Base-by-base conservation (phyloP, 116 monocot species). In the Posidonia oceanica region DNA sequence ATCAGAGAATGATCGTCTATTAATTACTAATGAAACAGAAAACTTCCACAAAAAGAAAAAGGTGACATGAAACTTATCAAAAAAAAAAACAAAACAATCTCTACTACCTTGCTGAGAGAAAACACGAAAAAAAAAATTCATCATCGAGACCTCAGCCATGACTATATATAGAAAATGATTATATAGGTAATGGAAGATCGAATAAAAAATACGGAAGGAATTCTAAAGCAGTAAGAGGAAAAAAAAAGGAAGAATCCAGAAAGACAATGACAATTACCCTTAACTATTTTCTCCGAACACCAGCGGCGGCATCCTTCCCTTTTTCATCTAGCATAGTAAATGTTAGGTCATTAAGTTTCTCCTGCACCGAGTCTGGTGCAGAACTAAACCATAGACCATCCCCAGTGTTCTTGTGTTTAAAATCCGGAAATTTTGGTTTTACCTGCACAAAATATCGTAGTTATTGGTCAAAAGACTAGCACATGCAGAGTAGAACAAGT, bases 341-440 rank as follows among this genome's bases (percentile, higher is more conserved):
- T 60, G 66, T 58, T 66, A 93, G 76, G n/a, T 64, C 65, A 67
- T 79, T 68, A 71, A 96, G 66, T 69, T 77, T 81, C 52, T 23
- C 8, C 11, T 80, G 38, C 17, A 88, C 71, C 83, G 66, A 81
- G 15, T 62, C 53, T 41, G 96, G 89, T 57, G 83, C 86, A 38
- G n/a, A 54, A 61, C 85, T 16, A 38, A 96, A 74, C 96, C 96
- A 91, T 67, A 91, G 62, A 68, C 61, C 77, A 36, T 72, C 54
- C 38, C 23, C 36, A 59, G 72, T 77, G 14, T 54, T 75, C 39
- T 79, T 96, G 51, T 88, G 75, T n/a, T 51, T 83, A 63, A 96
- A 96, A 74, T 96, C 96, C n/a, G 96, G 91, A 52, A 40, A 80
- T 8, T 75, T 88, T 16, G 71, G 69, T 59, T 74, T 85, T 62